phyloP scores from a whole-genome alignment of 2,329 filamentous ascomycete genomes.

The Talaromyces albobiverticillius region DNA sequence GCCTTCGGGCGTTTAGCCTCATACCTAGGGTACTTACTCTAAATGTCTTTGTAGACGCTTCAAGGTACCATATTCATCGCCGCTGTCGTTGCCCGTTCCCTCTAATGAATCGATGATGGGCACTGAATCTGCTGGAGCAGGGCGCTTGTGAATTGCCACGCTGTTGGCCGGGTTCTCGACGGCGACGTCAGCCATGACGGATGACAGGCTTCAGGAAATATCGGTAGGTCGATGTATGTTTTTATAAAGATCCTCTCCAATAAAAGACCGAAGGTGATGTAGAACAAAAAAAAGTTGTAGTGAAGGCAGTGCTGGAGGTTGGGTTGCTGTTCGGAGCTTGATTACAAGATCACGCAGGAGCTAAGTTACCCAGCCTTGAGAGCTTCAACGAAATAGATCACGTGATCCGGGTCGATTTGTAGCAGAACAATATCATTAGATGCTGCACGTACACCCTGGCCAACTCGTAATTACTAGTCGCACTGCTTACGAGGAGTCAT shows the following conservation, averaged over 20 bases:
- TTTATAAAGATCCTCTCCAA: not conserved
- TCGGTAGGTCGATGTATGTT: not conserved
- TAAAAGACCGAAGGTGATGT: not conserved
- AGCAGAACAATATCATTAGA: not conserved
- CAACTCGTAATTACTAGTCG: not conserved
- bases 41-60: constrained; percentile 96
- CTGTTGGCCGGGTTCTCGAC: constrained; percentile 77
- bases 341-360: not conserved
- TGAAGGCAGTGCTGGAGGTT: not conserved
- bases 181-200: constrained; percentile 77
- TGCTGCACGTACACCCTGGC: not conserved
- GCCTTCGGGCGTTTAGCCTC: not conserved
- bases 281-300: not conserved
- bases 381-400: not conserved
- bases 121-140: constrained; percentile 71
- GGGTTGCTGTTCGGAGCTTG: not conserved
- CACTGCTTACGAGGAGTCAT: not conserved
- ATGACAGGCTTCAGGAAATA: constrained; percentile 5
- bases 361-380: not conserved
- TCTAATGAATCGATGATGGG: constrained; percentile 89
- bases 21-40: constrained; percentile 60
- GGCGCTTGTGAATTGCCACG: constrained; percentile 76
- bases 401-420: not conserved
- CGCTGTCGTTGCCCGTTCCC: constrained; percentile 73
- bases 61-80: constrained; percentile 89